These are phyloP conservation scores for Chenopodium berlandieri DNA, from an alignment of 148 eudicot species.

Conservation along the genomic window DNA sequence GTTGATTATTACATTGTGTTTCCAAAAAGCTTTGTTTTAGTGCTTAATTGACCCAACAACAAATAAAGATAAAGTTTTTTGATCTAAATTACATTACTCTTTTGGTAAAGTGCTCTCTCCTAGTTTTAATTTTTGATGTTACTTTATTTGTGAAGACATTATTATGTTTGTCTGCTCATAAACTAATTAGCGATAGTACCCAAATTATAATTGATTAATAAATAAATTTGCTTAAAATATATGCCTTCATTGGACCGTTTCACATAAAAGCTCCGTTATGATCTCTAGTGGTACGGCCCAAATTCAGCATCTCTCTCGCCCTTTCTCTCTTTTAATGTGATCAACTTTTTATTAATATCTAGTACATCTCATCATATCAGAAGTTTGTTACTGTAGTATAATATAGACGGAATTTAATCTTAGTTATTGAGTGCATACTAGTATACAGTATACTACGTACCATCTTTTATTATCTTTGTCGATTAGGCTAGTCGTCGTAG, in stretches of 20 bases:
- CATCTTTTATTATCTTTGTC: too few species aligned
- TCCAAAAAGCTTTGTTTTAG: constrained; percentile 16
- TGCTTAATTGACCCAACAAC: constrained; percentile 8
- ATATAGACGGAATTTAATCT: too few species aligned
- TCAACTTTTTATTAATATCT: too few species aligned
- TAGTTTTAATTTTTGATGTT: neutral
- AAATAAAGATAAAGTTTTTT: constrained; percentile 15
- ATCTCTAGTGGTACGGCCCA: neutral
- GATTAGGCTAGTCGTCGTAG: too few species aligned
- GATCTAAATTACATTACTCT: neutral
- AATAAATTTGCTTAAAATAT: neutral
- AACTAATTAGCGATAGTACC: neutral
- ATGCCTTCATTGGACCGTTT: neutral
- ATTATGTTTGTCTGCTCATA: neutral
- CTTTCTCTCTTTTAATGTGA: too few species aligned
- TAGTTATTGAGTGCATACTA: too few species aligned
- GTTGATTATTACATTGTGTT: constrained; percentile 14
- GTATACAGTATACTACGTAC: too few species aligned
- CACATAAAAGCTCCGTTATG: neutral
- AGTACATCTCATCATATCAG: too few species aligned
- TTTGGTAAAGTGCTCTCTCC: neutral
- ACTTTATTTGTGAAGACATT: neutral
- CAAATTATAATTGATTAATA: neutral
- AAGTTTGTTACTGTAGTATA: too few species aligned
- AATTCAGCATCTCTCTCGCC: too few species aligned